A percentile compares a stretch with the other conserved stretches of the same genome.
phyloP scores from a whole-genome alignment of 305 asterid genomes.

The Fraxinus latifolia region DNA sequence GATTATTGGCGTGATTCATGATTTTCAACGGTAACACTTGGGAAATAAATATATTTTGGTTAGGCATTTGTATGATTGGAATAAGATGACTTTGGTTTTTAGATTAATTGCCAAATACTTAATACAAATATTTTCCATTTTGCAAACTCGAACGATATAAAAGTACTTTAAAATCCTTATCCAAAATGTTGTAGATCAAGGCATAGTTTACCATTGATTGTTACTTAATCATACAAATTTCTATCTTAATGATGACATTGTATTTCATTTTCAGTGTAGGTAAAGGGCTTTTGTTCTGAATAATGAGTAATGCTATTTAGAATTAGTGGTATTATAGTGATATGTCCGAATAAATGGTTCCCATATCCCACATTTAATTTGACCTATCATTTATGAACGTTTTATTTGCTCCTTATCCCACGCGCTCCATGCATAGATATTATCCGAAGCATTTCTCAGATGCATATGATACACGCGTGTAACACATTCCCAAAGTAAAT shows the following conservation, averaged over 20 bases:
- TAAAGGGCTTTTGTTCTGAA: background rate
- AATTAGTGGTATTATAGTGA: background rate
- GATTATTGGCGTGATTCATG: conserved; percentile 18
- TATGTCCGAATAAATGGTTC: background rate
- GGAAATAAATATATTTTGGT: background rate
- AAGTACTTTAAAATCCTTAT: background rate
- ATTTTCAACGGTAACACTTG: background rate
- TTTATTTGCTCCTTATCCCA: background rate
- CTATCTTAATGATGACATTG: background rate
- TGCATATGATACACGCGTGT: background rate
- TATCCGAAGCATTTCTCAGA: background rate
- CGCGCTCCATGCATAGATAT: background rate
- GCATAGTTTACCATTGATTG: background rate
- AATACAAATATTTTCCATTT: background rate
- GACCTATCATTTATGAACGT: background rate
- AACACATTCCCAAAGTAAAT: background rate
- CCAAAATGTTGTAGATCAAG: conserved; percentile 1
- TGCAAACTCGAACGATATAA: background rate
- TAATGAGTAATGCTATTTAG: background rate
- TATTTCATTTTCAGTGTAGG: background rate
- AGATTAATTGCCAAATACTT: conserved; percentile 9
- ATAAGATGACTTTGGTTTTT: background rate
- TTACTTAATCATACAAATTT: background rate
- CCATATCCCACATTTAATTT: background rate
- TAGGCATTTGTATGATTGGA: background rate